These are phyloP conservation scores for Neurospora sp. DNA, from an alignment of 495 filamentous ascomycete genomes.

Conservation along the genomic window DNA sequence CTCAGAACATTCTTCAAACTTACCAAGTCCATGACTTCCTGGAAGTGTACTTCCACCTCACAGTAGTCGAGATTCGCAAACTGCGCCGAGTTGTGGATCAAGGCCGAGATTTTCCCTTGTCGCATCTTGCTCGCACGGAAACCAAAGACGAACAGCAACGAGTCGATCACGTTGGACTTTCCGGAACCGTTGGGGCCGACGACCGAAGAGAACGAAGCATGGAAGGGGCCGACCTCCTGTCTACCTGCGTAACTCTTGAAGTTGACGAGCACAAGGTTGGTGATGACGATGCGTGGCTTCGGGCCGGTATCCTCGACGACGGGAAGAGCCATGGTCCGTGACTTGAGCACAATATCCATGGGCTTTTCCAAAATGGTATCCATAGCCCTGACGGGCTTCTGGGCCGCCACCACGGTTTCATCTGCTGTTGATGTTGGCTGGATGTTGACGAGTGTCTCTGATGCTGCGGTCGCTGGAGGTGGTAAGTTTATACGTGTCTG, in stretches of 20 bases:
- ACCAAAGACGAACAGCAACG: conserved; percentile 92
- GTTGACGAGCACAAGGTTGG: conserved; percentile 78
- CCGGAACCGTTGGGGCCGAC: conserved; percentile 97
- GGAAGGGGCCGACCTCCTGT: conserved; percentile 94
- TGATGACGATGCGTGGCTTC: conserved; percentile 81
- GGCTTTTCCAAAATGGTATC: conserved; percentile 73
- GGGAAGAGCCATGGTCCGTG: conserved; percentile 58
- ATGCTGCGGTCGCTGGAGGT: neutral
- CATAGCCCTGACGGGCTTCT: conserved; percentile 62
- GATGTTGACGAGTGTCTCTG: neutral
- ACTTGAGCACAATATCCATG: conserved; percentile 91
- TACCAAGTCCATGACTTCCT: conserved; percentile 75
- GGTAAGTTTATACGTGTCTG: conserved; percentile 49
- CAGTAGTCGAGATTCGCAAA: conserved; percentile 78
- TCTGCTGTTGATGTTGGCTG: conserved; percentile 14
- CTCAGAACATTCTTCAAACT: neutral
- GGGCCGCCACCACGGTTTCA: conserved; percentile 30
- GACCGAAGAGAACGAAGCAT: conserved; percentile 96
- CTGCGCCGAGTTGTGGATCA: conserved; percentile 92
- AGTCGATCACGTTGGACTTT: conserved; percentile 98
- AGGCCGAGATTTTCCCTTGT: conserved; percentile 93
- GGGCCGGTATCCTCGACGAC: conserved; percentile 61
- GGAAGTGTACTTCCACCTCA: conserved; percentile 92
- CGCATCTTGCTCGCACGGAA: conserved; percentile 99
- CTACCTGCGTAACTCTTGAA: conserved; percentile 98